Base-by-base conservation (phyloP, 768 basidiomycete genomes). In the Suillus paluster region DNA sequence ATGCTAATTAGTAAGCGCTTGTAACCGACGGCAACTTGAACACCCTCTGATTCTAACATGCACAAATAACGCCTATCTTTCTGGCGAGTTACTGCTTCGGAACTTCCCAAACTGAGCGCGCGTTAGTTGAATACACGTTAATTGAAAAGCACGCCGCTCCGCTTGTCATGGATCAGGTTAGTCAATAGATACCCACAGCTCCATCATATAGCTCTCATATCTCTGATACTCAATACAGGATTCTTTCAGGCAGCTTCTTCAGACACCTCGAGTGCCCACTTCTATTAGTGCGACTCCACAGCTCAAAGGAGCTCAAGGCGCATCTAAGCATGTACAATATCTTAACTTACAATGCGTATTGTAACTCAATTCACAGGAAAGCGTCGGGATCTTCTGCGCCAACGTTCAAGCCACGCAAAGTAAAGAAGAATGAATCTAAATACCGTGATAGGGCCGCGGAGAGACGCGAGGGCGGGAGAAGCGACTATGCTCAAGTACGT, bases 371-470 rank as follows among this genome's bases (percentile, higher is more conserved):
- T 41, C 12, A n/a, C 59, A 85, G 84, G 60, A 86, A 85, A 71
- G 73, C 78, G 4, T 71, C 82, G 23, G 78, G 81, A 58, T 71
- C 84, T 14, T 81, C 84, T 1, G 78, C 87, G 62, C 85, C 90
- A 21, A 81, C 84, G 0, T 95, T 95, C 75, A 93, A 93, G 68
- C 94, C 94, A 12, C 83, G 94, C 55, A 92, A 89, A 67, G 80
- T 94, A 44, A 92, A 88, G 77, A 88, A 88, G 72, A 63, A 75
- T 0, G 83, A 83, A 12, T 69, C 73, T 19, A 80, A 77, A 63
- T 94, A 94, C 68, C 85, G 91, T 36, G 87, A 95, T 72, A 85
- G 91, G 48, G 92, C 92, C 14, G 80, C 86, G 3, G 92, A 95
- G 70, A 81, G 92, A 53, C 79, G 92, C 34, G 75, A 70, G 6